Evolutionary conservation across 2,329 filamentous ascomycete species (phyloP), one percentile per base, ranked within the genome.

Genomic region (Hymenoscyphus fraxineus): DNA sequence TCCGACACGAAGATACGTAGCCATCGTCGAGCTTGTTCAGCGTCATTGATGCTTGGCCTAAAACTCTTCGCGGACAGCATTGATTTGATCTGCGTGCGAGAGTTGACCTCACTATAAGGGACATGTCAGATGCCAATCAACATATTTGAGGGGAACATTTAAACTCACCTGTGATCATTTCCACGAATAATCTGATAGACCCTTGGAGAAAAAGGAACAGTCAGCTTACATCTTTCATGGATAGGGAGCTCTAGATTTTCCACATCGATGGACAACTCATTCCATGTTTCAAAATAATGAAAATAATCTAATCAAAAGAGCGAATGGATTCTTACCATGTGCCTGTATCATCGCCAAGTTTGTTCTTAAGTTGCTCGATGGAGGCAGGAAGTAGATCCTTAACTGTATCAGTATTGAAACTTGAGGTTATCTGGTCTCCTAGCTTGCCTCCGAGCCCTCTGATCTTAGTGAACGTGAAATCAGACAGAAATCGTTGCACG

Each of bases 61-160:
- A 99, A 99, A 0, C 93, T 96, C 75, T 99, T 99, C 22, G 95
- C 93, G 1, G 93, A 97, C 15, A 98, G 82, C 93, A 99, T 98
- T 16, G 91, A 95, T 76, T 98, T 97, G 80, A 97, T 97, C 73
- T 95, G 91, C 1, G 93, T 97, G 60, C 94, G 84, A 35, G 92
- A 85, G 73, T 92, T 97, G 69, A 99, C 92, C 76, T 97, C 93
- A 71, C 90, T 95, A 59, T 66, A n/a, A 13, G 13, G 22, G 9
- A 35, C 35, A 35, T 35, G 35, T 35, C 9, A 35, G 35, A 27
- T 10, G 5, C 35, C 7, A 51, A 16, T 57, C 16, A 58, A 51
- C 12, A 7, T 27, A 10, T 31, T 39, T 32, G 39, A 15, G 22
- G 27, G 39, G 32, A 51, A 51, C 40, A 27, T 16, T n/a, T 15